Conservation (phyloP, 495 filamentous ascomycete genomes). For the Hyaloscypha bicolor region DNA sequence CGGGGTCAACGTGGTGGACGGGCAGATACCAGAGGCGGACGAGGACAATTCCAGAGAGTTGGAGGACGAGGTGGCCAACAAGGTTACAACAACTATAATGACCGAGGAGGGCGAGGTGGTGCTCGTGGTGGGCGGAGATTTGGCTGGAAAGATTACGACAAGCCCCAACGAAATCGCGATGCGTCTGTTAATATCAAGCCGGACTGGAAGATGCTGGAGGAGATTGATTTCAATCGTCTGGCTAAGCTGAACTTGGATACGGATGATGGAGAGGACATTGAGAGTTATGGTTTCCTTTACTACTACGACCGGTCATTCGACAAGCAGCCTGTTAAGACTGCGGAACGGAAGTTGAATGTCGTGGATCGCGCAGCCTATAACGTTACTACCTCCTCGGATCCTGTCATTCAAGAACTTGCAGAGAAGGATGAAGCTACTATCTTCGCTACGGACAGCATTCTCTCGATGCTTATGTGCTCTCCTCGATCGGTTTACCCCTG, state of each 20-base stretch:
- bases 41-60: slow-evolving; percentile 68
- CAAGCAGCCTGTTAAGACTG: slow-evolving; percentile 83
- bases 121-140: slow-evolving; percentile 77
- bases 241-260: slow-evolving; percentile 93
- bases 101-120: slow-evolving; percentile 55
- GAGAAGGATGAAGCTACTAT: slow-evolving; percentile 97
- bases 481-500: slow-evolving; percentile 94
- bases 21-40: slow-evolving; percentile 54
- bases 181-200: slow-evolving; percentile 91
- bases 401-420: slow-evolving; percentile 93
- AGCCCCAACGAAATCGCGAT: slow-evolving; percentile 94
- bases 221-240: slow-evolving; percentile 96
- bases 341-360: slow-evolving; percentile 81
- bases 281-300: slow-evolving; percentile 94
- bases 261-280: slow-evolving; percentile 91
- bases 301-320: slow-evolving; percentile 96
- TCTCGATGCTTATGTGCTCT: slow-evolving; percentile 99
- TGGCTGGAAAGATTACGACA: slow-evolving; percentile 99
- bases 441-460: slow-evolving; percentile 93
- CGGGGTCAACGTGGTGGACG: slow-evolving; percentile 74
- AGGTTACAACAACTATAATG: slow-evolving; percentile 66
- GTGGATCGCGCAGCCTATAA: slow-evolving; percentile 96
- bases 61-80: slow-evolving; percentile 63
- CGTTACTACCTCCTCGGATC: slow-evolving; percentile 92
- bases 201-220: slow-evolving; percentile 94